Evolutionary conservation across 345 rosid species (phyloP).

Genomic region (Eucalyptus globulus): DNA sequence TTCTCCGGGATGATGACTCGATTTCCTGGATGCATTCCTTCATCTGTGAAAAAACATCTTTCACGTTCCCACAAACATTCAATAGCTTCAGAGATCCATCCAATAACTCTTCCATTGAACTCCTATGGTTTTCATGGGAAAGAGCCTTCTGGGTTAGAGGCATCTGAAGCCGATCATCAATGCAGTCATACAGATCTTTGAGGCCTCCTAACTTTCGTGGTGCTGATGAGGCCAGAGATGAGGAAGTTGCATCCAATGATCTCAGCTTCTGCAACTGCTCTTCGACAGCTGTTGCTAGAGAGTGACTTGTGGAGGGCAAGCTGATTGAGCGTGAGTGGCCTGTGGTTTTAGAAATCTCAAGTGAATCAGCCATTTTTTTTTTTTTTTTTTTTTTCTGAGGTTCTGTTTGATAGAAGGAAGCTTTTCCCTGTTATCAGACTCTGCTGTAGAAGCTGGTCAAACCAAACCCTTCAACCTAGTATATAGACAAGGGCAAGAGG

Average conservation of each 20-base stretch:
- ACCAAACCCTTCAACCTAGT: not conserved
- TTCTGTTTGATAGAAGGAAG: not conserved
- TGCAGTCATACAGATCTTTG: not conserved
- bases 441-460: not conserved
- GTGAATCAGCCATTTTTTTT: not conserved
- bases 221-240: not conserved
- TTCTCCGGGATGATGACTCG: not conserved
- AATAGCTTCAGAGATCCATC: constrained; percentile 1
- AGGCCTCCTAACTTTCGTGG: not conserved
- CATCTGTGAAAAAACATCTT: not conserved
- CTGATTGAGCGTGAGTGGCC: constrained; percentile 11
- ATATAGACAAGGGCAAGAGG: not conserved
- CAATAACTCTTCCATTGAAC: not conserved
- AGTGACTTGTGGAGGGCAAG: constrained; percentile 13
- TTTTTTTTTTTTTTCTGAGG: not conserved
- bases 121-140: not conserved
- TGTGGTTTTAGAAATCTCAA: not conserved
- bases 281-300: not conserved
- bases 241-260: not conserved
- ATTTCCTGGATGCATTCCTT: not conserved
- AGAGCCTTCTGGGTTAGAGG: not conserved
- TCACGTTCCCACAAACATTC: not conserved
- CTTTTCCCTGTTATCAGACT: not conserved
- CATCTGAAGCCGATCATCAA: constrained; percentile 2
- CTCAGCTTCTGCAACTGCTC: not conserved